Base-by-base conservation (phyloP, 805 yeast species). In the Ogataea thermomethanolica region DNA sequence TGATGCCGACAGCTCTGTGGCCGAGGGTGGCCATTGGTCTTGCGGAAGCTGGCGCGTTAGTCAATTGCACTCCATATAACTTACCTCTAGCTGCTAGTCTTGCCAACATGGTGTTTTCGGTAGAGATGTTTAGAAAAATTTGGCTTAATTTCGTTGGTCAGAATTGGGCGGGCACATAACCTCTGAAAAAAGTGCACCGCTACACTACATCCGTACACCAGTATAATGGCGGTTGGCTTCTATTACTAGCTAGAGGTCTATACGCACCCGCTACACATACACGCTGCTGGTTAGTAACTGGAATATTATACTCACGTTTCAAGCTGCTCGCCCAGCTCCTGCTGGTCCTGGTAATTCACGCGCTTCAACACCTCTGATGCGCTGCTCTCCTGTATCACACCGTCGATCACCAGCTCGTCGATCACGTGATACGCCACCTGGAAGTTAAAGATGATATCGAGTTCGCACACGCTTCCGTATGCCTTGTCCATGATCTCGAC, bases 401-500 rank as follows among this genome's bases (percentile, higher is more conserved):
- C 99, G 51, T 90, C 96, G 35, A 91, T 74, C 35, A 93, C 64
- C 51, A 93, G 69, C 61, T 93, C 99, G 61, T 93, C 96, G 48
- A 93, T 68, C 9, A 93, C 83, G 63, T 87, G 85, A 61, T 93
- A 93, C 0, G 98, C 97, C 58, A 86, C 84, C 53, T 85, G 86
- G 66, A 93, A 93, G 56, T 95, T 93, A 74, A 93, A 93, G 35
- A 93, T 93, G 47, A 93, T 93, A 65, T 93, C 99, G 54, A 93
- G 70, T 61, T 93, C 99, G 65, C 97, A 89, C 12, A 93, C 99
- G 56, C 88, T 91, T 9, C 96, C 97, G 59, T 87, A 93, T 44
- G 89, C 79, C 53, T 84, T 83, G 68, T 93, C 99, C 96, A 93
- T 88, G 49, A 87, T 89, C 62, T 93, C 99, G 29, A 93, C 99